Conservation (phyloP, 495 filamentous ascomycete species). For the Glarea lozoyensis region DNA sequence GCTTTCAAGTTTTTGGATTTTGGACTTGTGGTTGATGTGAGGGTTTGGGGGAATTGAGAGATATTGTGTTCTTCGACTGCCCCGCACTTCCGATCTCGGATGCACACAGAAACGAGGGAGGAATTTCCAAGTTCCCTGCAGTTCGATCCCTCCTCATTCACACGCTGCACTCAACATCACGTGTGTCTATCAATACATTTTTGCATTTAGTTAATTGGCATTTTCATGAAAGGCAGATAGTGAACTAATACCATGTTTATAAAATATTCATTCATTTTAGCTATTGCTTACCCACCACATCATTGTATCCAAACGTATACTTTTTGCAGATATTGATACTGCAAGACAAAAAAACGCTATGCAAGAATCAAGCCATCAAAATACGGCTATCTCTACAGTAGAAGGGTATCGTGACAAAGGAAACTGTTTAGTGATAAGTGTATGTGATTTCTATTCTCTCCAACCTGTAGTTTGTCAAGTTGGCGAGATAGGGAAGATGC, state of each 20-base stretch:
- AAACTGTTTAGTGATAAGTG: slow-evolving; percentile 2
- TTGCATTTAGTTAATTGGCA: too few relatives aligned
- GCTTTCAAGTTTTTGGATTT: neutral
- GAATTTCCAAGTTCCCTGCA: too few relatives aligned
- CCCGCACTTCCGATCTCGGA: neutral
- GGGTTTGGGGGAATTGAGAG: neutral
- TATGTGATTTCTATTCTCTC: neutral
- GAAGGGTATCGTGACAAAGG: slow-evolving; percentile 20
- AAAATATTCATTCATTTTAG: too few relatives aligned
- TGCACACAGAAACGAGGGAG: too few relatives aligned
- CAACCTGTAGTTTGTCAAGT: neutral
- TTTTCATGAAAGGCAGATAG: too few relatives aligned
- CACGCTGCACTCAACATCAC: too few relatives aligned
- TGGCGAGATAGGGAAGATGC: neutral
- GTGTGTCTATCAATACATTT: too few relatives aligned
- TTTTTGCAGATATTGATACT: too few relatives aligned
- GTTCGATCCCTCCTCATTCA: too few relatives aligned
- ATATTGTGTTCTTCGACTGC: slow-evolving; percentile 4
- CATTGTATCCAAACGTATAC: too few relatives aligned
- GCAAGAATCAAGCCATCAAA: slow-evolving; percentile 1
- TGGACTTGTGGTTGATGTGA: slow-evolving; percentile 1
- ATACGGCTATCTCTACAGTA: slow-evolving; percentile 14
- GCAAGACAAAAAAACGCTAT: slow-evolving; percentile 4
- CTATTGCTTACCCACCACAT: too few relatives aligned
- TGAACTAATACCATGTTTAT: too few relatives aligned